These are phyloP conservation scores for Bidens hawaiensis DNA, from an alignment of 140 eudicot genomes.

Conservation along the genomic window DNA sequence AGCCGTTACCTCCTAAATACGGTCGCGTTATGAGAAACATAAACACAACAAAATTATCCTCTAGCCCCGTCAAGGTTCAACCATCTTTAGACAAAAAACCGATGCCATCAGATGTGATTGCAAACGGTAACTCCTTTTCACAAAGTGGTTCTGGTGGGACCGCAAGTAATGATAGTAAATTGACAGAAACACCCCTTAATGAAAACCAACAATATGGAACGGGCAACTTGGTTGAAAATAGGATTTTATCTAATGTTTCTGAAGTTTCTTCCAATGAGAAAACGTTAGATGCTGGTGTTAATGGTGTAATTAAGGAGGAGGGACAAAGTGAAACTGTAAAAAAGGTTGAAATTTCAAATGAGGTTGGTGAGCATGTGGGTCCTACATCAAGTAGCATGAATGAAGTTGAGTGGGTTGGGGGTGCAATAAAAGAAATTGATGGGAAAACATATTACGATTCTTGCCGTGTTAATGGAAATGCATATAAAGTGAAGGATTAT, in stretches of 20 bases:
- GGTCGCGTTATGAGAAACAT: constrained; percentile 88
- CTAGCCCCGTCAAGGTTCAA: constrained; percentile 37
- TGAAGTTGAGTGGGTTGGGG: constrained; percentile 77
- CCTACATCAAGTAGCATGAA: constrained; percentile 38
- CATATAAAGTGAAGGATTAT: constrained; percentile 63
- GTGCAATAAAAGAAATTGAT: constrained; percentile 34
- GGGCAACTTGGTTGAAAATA: constrained; percentile 22
- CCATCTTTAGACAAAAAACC: constrained; percentile 40
- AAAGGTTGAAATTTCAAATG: constrained; percentile 14
- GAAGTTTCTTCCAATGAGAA: constrained; percentile 33
- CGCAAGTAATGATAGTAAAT: constrained; percentile 9
- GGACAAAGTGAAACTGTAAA: constrained; percentile 34
- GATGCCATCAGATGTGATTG: constrained; percentile 35
- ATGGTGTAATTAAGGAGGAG: constrained; percentile 16
- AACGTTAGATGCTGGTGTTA: constrained; percentile 9
- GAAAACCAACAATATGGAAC: constrained; percentile 18
- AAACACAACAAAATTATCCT: constrained; percentile 45
- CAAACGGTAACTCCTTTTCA: constrained; percentile 34
- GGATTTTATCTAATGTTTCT: neutral
- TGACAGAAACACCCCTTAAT: constrained; percentile 23
- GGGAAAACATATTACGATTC: constrained; percentile 59
- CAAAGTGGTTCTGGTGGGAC: constrained; percentile 30
- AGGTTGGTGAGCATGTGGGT: constrained; percentile 23
- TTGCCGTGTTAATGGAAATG: constrained; percentile 60
- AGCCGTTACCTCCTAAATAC: constrained; percentile 90